A percentile compares a stretch with the other conserved stretches of the same genome.
Evolutionary conservation across 106 monocot genomes (phyloP).

Genomic region (Phalaenopsis equestris): DNA sequence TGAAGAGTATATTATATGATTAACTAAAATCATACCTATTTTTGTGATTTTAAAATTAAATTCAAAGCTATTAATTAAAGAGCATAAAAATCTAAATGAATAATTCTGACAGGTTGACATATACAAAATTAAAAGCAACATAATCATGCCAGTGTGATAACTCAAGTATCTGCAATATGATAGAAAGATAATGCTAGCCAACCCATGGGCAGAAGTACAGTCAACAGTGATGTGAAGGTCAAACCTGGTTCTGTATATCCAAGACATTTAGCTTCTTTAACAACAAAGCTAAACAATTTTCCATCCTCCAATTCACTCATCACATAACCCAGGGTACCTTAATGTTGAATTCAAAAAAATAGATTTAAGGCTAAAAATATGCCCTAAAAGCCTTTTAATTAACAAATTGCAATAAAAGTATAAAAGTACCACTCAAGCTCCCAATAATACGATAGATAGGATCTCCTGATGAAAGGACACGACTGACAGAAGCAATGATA

Average conservation of each 20-base stretch:
- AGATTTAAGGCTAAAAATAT: not conserved
- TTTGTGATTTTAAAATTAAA: not conserved
- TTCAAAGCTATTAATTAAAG: not conserved
- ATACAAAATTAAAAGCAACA: not conserved
- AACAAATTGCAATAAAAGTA: not conserved
- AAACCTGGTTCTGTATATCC: constrained; percentile 97
- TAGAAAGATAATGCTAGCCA: not conserved
- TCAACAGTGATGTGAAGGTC: not conserved
- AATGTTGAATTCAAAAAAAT: constrained; percentile 8
- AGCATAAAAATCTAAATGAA: not conserved
- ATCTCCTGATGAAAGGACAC: constrained; percentile 83
- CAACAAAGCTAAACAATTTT: constrained; percentile 78
- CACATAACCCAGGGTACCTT: constrained; percentile 97
- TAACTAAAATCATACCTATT: not conserved
- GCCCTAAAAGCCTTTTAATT: not conserved
- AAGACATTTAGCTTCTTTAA: constrained; percentile 72
- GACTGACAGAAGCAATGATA: constrained; percentile 78
- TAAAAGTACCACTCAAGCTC: constrained; percentile 80
- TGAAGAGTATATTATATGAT: not conserved
- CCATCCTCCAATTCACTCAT: constrained; percentile 96
- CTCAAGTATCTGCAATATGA: not conserved
- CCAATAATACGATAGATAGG: constrained; percentile 72
- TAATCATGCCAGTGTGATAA: not conserved
- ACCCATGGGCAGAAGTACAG: not conserved
- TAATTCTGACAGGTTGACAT: not conserved